These are phyloP conservation scores for Saccharomyces hybrid DNA, from an alignment of 1,139 yeast species.

Conservation along the genomic window DNA sequence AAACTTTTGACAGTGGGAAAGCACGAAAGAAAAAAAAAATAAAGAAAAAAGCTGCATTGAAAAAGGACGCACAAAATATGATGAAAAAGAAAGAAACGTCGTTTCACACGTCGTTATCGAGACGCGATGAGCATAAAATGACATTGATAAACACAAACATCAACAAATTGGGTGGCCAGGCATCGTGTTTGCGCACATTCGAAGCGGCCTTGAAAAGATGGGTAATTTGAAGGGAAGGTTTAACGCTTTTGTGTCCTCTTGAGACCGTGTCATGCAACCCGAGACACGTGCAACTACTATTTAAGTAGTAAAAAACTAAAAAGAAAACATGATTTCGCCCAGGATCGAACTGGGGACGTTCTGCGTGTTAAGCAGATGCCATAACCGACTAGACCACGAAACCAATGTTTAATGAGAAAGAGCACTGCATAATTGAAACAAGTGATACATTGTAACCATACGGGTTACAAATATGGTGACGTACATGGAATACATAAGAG, in stretches of 20 bases:
- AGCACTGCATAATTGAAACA: too few relatives aligned
- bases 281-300: background rate
- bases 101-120: background rate
- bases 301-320: background rate
- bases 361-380: conserved; percentile 99
- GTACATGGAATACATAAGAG: background rate
- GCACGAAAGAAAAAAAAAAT: background rate
- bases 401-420: conserved; percentile 29
- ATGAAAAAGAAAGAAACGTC: background rate
- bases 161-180: background rate
- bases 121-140: background rate
- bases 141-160: too few relatives aligned
- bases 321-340: conserved; percentile 71
- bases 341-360: conserved; percentile 99
- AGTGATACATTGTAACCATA: background rate
- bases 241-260: background rate
- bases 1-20: background rate
- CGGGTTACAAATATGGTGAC: background rate
- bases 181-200: background rate
- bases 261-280: background rate
- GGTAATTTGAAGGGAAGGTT: background rate
- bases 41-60: background rate
- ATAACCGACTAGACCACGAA: conserved; percentile 97
- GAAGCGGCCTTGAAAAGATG: background rate
- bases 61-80: background rate